A percentile compares a stretch with the other conserved stretches of the same genome.
These are phyloP conservation scores for Solanum hybrid DNA, from an alignment of 305 asterid genomes.

Conservation along the genomic window DNA sequence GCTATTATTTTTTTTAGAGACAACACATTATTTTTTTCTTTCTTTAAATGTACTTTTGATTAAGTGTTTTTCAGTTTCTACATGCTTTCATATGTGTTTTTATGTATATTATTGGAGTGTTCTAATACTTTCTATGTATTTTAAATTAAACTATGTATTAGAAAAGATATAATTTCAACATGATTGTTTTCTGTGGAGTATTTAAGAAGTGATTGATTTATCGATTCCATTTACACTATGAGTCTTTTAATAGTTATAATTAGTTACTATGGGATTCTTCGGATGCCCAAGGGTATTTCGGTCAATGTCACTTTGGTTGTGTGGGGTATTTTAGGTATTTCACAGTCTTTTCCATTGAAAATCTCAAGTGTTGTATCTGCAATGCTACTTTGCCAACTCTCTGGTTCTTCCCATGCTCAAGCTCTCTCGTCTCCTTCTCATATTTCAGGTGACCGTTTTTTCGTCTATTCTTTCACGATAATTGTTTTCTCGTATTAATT, in stretches of 20 bases:
- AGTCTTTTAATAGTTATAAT: neutral
- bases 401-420: neutral
- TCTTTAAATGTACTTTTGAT: neutral
- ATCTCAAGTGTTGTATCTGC: neutral
- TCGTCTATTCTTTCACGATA: neutral
- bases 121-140: neutral
- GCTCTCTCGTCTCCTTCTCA: neutral
- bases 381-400: neutral
- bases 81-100: neutral
- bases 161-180: neutral
- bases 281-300: neutral
- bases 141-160: no score
- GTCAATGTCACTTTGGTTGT: neutral
- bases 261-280: no score
- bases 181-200: neutral
- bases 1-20: no score
- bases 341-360: neutral
- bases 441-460: neutral
- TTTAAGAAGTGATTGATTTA: neutral
- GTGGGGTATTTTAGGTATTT: neutral
- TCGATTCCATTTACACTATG: neutral
- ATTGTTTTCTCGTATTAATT: neutral
- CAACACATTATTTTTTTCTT: neutral
- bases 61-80: neutral
- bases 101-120: neutral